Percentiles rank a stretch among this genome's conserved stretches.
Evolutionary conservation across 768 basidiomycete genomes (phyloP).

Genomic region (Termitomyces sp.): DNA sequence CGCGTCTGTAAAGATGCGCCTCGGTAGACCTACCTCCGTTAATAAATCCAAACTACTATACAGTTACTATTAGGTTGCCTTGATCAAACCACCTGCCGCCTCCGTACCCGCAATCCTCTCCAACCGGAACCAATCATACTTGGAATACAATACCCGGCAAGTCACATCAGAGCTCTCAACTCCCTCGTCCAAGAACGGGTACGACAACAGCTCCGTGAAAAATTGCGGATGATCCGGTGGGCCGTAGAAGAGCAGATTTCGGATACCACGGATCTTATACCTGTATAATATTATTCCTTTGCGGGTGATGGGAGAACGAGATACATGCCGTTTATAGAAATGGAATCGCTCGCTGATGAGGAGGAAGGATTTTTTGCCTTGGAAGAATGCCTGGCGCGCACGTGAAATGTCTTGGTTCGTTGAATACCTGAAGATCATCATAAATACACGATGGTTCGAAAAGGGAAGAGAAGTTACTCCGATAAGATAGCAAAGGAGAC

Average conservation of each 20-base stretch:
- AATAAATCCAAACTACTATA: too few species aligned
- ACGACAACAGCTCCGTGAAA: slow-evolving; percentile 85
- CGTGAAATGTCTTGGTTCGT: slow-evolving; percentile 92
- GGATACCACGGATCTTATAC: slow-evolving; percentile 90
- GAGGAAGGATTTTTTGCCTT: slow-evolving; percentile 79
- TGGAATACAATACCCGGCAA: slow-evolving; percentile 75
- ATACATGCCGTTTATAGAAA: slow-evolving; percentile 78
- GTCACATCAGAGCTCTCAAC: slow-evolving; percentile 88
- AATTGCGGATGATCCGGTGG: slow-evolving; percentile 89
- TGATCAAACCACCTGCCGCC: slow-evolving; percentile 37
- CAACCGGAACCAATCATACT: slow-evolving; percentile 83
- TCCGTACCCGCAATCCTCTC: slow-evolving; percentile 77
- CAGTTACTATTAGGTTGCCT: slow-evolving; percentile 13
- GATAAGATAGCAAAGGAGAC: slow-evolving; percentile 82
- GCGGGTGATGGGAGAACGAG: background rate
- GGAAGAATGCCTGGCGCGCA: slow-evolving; percentile 90
- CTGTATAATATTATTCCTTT: slow-evolving; percentile 31
- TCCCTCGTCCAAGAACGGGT: slow-evolving; percentile 86
- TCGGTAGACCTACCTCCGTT: too few species aligned
- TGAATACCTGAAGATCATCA: slow-evolving; percentile 59
- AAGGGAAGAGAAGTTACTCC: slow-evolving; percentile 50
- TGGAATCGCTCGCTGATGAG: slow-evolving; percentile 97
- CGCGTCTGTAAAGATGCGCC: too few species aligned
- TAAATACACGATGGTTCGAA: background rate
- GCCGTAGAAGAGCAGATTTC: slow-evolving; percentile 90